Evolutionary conservation across 306 rosid species (phyloP).

Genomic region (Trifolium pratense): DNA sequence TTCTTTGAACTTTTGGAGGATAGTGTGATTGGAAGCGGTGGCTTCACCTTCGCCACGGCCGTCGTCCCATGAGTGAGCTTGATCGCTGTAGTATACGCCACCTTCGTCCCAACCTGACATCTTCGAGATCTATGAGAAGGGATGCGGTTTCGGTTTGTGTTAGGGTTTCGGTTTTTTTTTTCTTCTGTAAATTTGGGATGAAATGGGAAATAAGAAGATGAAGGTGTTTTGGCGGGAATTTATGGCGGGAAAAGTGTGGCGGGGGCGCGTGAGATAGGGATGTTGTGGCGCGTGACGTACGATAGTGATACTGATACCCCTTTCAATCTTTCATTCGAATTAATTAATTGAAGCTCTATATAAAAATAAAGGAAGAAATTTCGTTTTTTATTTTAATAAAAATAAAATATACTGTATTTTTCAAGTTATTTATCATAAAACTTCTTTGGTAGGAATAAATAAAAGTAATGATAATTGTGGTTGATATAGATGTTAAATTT

Average conservation of each 20-base stretch:
- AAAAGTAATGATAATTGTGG: too few species aligned
- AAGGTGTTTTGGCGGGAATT: constrained; percentile 42
- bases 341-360: too few species aligned
- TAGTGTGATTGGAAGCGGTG: constrained; percentile 64
- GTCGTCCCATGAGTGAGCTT: constrained; percentile 83
- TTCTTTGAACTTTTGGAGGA: constrained; percentile 85
- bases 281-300: constrained; percentile 11
- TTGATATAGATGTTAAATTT: too few species aligned
- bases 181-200: not conserved
- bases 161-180: constrained; percentile 37
- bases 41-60: constrained; percentile 50
- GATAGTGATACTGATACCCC: not conserved
- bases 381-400: too few species aligned
- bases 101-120: constrained; percentile 99
- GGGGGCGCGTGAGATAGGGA: not conserved
- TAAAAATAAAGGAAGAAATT: too few species aligned
- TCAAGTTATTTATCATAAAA: too few species aligned
- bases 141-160: not conserved
- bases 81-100: constrained; percentile 92
- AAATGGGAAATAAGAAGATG: constrained; percentile 4
- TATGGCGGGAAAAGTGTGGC: constrained; percentile 32
- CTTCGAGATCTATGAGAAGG: constrained; percentile 28
- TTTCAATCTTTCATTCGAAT: too few species aligned
- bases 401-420: too few species aligned
- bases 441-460: too few species aligned